phyloP scores from a whole-genome alignment of 257 asterid genomes.

The Solanum paucissectum region DNA sequence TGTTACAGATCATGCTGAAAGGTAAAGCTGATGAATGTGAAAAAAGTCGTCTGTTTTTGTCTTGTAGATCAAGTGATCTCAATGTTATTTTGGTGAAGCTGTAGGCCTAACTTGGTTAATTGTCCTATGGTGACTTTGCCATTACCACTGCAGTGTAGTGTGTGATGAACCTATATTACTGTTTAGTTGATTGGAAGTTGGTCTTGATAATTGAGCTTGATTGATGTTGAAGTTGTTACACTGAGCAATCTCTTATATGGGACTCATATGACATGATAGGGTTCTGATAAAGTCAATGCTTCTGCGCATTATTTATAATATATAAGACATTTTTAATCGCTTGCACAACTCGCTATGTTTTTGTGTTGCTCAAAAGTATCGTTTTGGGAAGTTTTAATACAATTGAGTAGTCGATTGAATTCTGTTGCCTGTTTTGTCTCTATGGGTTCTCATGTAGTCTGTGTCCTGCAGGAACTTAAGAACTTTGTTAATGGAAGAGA shows the following conservation, averaged over 20 bases:
- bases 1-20: not conserved
- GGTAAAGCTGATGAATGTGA: not conserved
- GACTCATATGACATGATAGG: not conserved
- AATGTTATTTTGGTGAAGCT: not conserved
- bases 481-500: constrained; percentile 62
- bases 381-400: not conserved
- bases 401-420: not conserved
- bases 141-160: not conserved
- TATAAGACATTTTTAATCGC: not conserved
- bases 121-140: not conserved
- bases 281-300: not conserved
- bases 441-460: not conserved
- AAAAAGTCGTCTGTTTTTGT: not conserved
- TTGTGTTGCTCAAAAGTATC: not conserved
- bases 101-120: not conserved
- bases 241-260: not conserved
- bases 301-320: not conserved
- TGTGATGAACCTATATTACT: not conserved
- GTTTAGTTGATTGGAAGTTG: not conserved
- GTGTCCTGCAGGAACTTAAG: constrained; percentile 38
- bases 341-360: not conserved
- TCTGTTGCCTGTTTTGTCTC: not conserved
- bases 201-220: not conserved
- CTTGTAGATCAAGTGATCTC: not conserved
- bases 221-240: not conserved